Evolutionary conservation across 2,329 filamentous ascomycete genomes (phyloP).

Genomic region (Thielaviopsis musarum): DNA sequence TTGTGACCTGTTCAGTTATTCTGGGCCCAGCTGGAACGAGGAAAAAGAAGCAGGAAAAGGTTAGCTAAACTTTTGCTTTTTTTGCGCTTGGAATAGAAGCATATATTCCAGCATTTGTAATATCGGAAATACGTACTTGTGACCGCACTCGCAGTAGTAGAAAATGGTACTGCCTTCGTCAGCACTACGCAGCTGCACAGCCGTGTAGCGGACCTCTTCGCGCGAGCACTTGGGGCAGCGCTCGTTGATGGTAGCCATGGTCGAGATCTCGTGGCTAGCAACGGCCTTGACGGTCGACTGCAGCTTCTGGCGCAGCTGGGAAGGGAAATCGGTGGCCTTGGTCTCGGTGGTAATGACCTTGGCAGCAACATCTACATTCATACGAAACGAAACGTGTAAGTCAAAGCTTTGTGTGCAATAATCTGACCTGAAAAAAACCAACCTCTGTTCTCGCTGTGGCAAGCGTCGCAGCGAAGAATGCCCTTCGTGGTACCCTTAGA

Average conservation of each 20-base stretch:
- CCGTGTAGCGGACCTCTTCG: slow-evolving; percentile 69
- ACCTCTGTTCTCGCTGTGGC: slow-evolving; percentile 75
- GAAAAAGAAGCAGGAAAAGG: slow-evolving; percentile 3
- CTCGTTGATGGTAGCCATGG: slow-evolving; percentile 48
- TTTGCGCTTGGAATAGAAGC: slow-evolving; percentile 1
- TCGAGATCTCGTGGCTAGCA: slow-evolving; percentile 59
- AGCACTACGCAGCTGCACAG: slow-evolving; percentile 73
- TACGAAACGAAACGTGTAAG: slow-evolving; percentile 1
- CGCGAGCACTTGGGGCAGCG: slow-evolving; percentile 68
- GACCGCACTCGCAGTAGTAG: slow-evolving; percentile 72
- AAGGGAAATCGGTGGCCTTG: slow-evolving; percentile 84
- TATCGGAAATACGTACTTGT: slow-evolving; percentile 43
- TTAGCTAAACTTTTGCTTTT: slow-evolving; percentile 15
- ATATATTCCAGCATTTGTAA: background rate
- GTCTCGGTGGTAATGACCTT: slow-evolving; percentile 67
- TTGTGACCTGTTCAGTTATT: slow-evolving; percentile 33
- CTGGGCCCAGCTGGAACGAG: slow-evolving; percentile 30
- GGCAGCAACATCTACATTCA: slow-evolving; percentile 46
- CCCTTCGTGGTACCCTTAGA: slow-evolving; percentile 63
- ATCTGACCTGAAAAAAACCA: slow-evolving; percentile 4
- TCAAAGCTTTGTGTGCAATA: background rate
- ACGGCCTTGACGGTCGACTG: slow-evolving; percentile 70
- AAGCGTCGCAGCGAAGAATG: slow-evolving; percentile 68
- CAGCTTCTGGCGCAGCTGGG: slow-evolving; percentile 67
- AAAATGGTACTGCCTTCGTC: slow-evolving; percentile 93